These are phyloP conservation scores for Sordariomycetes sp. DNA, from an alignment of 2,329 filamentous ascomycete genomes.

Conservation along the genomic window DNA sequence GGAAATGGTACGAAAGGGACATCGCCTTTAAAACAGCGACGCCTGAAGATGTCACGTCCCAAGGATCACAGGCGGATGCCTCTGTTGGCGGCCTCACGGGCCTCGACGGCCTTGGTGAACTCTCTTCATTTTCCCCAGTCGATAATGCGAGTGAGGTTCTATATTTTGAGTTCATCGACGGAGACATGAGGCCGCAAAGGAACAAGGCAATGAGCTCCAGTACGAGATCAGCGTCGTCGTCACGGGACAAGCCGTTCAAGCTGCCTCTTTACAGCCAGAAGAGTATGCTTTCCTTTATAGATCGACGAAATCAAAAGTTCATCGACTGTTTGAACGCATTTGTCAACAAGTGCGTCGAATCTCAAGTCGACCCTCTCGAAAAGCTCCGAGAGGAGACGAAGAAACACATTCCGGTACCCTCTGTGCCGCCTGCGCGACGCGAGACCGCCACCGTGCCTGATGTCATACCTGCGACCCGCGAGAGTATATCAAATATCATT, in stretches of 20 bases:
- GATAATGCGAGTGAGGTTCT: conserved; percentile 44
- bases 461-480: conserved; percentile 67
- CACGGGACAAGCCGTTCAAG: conserved; percentile 54
- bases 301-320: conserved; percentile 81
- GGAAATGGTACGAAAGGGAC: conserved; percentile 54
- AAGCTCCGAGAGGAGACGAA: conserved; percentile 45
- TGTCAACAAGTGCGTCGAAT: conserved; percentile 56
- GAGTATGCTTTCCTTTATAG: conserved; percentile 43
- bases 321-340: conserved; percentile 63
- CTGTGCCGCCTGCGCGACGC: conserved; percentile 2
- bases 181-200: conserved; percentile 59
- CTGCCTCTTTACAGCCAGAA: conserved; percentile 49
- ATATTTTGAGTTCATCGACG: conserved; percentile 86
- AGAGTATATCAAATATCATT: conserved; percentile 72
- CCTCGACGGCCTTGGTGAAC: conserved; percentile 18
- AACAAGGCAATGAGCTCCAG: conserved; percentile 35
- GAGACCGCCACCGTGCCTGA: conserved; percentile 40
- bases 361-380: conserved; percentile 53
- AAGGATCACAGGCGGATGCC: conserved; percentile 36
- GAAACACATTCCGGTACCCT: conserved; percentile 46
- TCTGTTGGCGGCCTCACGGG: conserved; percentile 45
- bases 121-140: conserved; percentile 7
- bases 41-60: conserved; percentile 14
- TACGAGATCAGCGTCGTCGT: neutral
- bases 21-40: conserved; percentile 38